Evolutionary conservation across 1,284 basidiomycete genomes (phyloP).

Genomic region (Lignosus rhinocerotis): DNA sequence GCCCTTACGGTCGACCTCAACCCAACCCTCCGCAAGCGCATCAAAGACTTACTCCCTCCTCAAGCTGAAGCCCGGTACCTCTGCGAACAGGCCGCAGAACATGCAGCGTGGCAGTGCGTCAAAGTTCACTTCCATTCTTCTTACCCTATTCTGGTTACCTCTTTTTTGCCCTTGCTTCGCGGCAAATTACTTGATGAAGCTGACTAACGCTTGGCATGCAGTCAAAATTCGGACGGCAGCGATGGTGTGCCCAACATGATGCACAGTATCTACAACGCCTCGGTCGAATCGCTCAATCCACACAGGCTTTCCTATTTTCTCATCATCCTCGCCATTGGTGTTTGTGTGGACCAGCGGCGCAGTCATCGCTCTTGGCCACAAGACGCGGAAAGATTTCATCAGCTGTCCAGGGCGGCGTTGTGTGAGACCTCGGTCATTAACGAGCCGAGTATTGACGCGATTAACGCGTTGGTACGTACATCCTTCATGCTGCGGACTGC

Average conservation of each 20-base stretch:
- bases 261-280: constrained; percentile 60
- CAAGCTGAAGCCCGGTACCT: constrained; percentile 54
- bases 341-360: constrained; percentile 57
- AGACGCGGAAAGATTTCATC: constrained; percentile 62
- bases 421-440: constrained; percentile 63
- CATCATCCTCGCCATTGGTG: constrained; percentile 61
- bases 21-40: constrained; percentile 50
- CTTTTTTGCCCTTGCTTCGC: constrained; percentile 11
- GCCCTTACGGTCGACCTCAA: constrained; percentile 46
- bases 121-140: constrained; percentile 13
- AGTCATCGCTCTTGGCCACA: constrained; percentile 47
- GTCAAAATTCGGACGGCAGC: constrained; percentile 66
- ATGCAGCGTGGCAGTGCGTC: constrained; percentile 72
- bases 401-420: constrained; percentile 59
- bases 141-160: constrained; percentile 10
- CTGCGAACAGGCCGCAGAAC: constrained; percentile 59
- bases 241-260: constrained; percentile 64
- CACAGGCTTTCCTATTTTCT: constrained; percentile 63
- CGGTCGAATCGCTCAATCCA: constrained; percentile 56
- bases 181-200: constrained; percentile 13
- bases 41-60: constrained; percentile 58
- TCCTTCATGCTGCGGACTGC: not conserved
- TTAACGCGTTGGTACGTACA: constrained; percentile 59
- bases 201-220: constrained; percentile 31
- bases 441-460: constrained; percentile 64